Evolutionary conservation across 345 rosid species (phyloP).

Genomic region (Excoecaria cochinchinensis): DNA sequence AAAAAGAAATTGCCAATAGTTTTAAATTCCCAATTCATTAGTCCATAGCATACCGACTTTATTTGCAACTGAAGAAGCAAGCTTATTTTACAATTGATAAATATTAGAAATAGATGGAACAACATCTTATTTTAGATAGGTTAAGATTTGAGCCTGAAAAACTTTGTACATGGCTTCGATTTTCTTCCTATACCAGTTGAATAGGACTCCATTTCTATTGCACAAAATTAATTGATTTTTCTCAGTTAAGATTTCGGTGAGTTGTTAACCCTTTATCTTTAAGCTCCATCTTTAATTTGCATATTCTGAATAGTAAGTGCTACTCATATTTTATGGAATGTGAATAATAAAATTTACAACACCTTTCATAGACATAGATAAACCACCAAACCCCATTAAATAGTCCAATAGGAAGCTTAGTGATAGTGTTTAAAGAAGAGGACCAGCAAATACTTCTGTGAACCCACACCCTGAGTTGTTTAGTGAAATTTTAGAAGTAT

Average conservation of each 20-base stretch:
- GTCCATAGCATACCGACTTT: conserved; percentile 48
- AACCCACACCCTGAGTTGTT: no score
- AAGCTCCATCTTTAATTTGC: no score
- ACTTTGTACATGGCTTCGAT: conserved; percentile 95
- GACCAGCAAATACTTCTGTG: no score
- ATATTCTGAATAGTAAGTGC: conserved; percentile 7
- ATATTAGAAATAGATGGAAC: conserved; percentile 38
- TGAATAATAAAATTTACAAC: no score
- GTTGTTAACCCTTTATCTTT: no score
- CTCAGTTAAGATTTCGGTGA: conserved; percentile 55
- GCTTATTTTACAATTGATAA: conserved; percentile 30
- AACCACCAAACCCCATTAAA: no score
- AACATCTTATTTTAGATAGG: conserved; percentile 55
- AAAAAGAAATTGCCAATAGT: no score
- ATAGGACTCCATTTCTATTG: conserved; percentile 75
- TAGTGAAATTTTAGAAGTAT: no score
- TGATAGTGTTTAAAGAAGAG: no score
- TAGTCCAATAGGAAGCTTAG: no score
- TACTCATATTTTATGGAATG: conserved; percentile 2
- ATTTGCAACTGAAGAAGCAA: conserved; percentile 20
- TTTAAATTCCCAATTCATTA: conserved; percentile 56
- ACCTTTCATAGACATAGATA: no score
- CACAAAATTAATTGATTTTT: conserved; percentile 64
- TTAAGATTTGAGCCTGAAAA: conserved; percentile 87
- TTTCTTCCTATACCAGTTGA: conserved; percentile 88